These are phyloP conservation scores for Wickerhamiella spandovensis DNA, from an alignment of 805 yeast genomes.

Conservation along the genomic window DNA sequence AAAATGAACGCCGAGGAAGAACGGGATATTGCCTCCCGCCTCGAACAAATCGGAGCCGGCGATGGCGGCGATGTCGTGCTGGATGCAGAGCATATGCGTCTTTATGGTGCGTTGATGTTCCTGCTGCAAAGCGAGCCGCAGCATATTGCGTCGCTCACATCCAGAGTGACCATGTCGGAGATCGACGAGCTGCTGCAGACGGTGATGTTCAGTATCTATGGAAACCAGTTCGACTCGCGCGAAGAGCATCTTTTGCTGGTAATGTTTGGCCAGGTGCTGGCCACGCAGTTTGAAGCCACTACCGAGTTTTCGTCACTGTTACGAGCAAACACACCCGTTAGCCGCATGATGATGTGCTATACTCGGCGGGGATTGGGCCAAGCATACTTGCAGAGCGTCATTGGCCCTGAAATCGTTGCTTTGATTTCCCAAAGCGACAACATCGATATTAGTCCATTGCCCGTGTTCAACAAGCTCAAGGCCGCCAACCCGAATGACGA, in stretches of 20 bases:
- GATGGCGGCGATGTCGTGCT: slow-evolving; percentile 1
- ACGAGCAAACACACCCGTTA: slow-evolving; percentile 29
- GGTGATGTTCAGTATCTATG: slow-evolving; percentile 29
- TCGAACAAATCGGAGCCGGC: slow-evolving; percentile 14
- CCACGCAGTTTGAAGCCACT: slow-evolving; percentile 26
- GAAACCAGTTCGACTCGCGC: slow-evolving; percentile 28
- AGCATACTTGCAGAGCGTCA: slow-evolving; percentile 23
- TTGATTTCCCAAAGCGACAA: slow-evolving; percentile 19
- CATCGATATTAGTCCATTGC: slow-evolving; percentile 25
- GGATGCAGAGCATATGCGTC: not conserved
- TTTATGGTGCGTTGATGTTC: slow-evolving; percentile 15
- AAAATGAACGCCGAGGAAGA: slow-evolving; percentile 27
- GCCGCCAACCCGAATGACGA: slow-evolving; percentile 13
- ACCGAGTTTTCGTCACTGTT: slow-evolving; percentile 25
- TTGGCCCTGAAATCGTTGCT: slow-evolving; percentile 19
- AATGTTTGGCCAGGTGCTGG: slow-evolving; percentile 28
- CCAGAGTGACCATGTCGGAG: slow-evolving; percentile 24
- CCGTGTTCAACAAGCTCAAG: slow-evolving; percentile 22
- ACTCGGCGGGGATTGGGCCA: slow-evolving; percentile 30
- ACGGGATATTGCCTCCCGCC: slow-evolving; percentile 23
- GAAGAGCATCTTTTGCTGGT: slow-evolving; percentile 28
- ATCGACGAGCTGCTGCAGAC: slow-evolving; percentile 28
- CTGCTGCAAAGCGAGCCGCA: slow-evolving; percentile 27
- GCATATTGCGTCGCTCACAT: slow-evolving; percentile 25
- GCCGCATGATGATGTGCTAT: slow-evolving; percentile 29